Base-by-base conservation (phyloP, 352 stramenopile species). In the Pseudoperonospora humuli region DNA sequence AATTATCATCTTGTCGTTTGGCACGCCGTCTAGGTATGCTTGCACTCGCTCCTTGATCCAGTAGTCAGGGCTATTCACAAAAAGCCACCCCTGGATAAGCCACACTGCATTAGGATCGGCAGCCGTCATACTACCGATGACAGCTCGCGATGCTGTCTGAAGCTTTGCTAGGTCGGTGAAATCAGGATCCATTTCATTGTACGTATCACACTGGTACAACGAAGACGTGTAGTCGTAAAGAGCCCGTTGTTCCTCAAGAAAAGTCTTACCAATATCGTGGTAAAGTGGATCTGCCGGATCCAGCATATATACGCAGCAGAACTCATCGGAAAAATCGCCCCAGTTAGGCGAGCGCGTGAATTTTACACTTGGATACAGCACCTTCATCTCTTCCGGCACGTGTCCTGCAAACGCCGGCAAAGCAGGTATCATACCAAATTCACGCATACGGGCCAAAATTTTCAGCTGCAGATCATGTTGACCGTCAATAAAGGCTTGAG, bases 351-450 rank as follows among this genome's bases (percentile, higher is more conserved):
- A 90, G 10, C 79, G 67, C 28, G 70, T 65, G 52, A 94, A 92
- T 47, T 86, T 90, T 11, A 82, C 71, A 10, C 80, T 55, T 1
- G 83, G 67, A 53, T 81, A 93, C 7, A 82, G 54, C 14, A 52
- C 18, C 40, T 81, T 73, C 28, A 96, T 49, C 39, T 93, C 83
- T 53, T 90, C 66, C 0, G 88, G 86, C 17, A 96, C 82, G 41
- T 96, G 85, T 0, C 87, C 77, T 2, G 77, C 82, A 53, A 97
- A 97, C 2, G 67, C 85, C 1, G 86, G 88, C n/a, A 96, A 63
- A 9, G 86, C 75, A 17, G 84, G 84, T n/a, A 93, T 54, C 71
- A 97, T 96, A 34, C 84, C 86, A 13, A 95, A 84, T 47, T 79
- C 65, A n/a, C 66, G 61, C 68, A 96, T 89, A 23, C 84, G 73